Percentiles rank a stretch among this genome's conserved stretches.
Conservation (phyloP, 2,329 filamentous ascomycete species). For the Penicillium sclerotigenum region DNA sequence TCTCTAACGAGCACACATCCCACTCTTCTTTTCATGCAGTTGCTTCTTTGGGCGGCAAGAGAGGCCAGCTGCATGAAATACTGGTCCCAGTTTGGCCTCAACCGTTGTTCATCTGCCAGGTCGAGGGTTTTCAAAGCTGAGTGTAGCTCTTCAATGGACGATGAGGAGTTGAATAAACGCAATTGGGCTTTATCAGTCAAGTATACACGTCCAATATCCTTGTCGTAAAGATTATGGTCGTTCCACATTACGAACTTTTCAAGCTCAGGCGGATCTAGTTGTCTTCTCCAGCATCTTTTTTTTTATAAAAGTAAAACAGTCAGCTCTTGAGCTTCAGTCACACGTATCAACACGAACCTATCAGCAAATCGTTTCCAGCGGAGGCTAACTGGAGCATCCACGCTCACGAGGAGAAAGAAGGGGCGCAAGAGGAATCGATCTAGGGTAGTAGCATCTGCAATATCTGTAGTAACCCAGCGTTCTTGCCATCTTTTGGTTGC, state of each 20-base stretch:
- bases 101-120: slow-evolving; percentile 71
- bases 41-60: slow-evolving; percentile 82
- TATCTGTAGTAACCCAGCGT: slow-evolving; percentile 81
- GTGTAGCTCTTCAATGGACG: slow-evolving; percentile 68
- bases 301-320: background rate
- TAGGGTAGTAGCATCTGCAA: slow-evolving; percentile 68
- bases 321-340: background rate
- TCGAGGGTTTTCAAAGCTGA: slow-evolving; percentile 70
- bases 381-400: slow-evolving; percentile 82
- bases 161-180: slow-evolving; percentile 79
- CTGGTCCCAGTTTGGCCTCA: slow-evolving; percentile 89
- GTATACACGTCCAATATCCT: slow-evolving; percentile 63
- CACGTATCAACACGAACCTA: slow-evolving; percentile 36
- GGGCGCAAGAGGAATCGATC: slow-evolving; percentile 75
- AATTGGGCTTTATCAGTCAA: slow-evolving; percentile 79
- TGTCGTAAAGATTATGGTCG: slow-evolving; percentile 73
- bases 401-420: slow-evolving; percentile 88
- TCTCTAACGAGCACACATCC: slow-evolving; percentile 88
- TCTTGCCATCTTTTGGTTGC: slow-evolving; percentile 81
- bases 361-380: slow-evolving; percentile 76
- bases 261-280: slow-evolving; percentile 52
- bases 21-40: slow-evolving; percentile 97
- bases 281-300: slow-evolving; percentile 48
- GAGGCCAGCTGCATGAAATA: slow-evolving; percentile 98
- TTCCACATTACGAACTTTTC: slow-evolving; percentile 60